Conservation (phyloP, 352 stramenopile genomes). For the Globisporangium orthogonon region DNA sequence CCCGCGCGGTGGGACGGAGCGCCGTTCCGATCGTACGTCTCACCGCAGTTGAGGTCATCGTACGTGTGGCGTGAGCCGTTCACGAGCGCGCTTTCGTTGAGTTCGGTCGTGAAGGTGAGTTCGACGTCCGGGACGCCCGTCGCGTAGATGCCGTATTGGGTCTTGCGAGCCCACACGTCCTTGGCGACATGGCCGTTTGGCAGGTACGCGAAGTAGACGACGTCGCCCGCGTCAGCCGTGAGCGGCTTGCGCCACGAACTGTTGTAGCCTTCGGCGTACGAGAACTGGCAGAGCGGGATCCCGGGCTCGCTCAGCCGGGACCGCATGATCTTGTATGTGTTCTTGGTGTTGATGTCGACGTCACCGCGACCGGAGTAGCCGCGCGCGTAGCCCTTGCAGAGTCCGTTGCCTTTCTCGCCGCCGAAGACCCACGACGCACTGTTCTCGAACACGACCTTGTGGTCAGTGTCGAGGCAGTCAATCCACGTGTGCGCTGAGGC, state of each 20-base stretch:
- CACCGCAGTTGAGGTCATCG: slow-evolving; percentile 32
- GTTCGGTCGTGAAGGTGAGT: slow-evolving; percentile 24
- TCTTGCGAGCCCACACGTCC: slow-evolving; percentile 14
- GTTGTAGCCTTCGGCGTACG: neutral
- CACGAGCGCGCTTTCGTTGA: slow-evolving; percentile 17
- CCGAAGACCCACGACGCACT: slow-evolving; percentile 22
- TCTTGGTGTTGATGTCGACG: slow-evolving; percentile 15
- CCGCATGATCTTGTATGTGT: slow-evolving; percentile 21
- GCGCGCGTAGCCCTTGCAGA: slow-evolving; percentile 30
- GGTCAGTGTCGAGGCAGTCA: slow-evolving; percentile 31
- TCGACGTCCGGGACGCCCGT: slow-evolving; percentile 14
- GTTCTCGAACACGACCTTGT: slow-evolving; percentile 23
- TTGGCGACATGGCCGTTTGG: slow-evolving; percentile 47
- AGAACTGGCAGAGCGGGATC: slow-evolving; percentile 8
- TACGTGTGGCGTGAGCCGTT: slow-evolving; percentile 17
- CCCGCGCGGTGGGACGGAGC: slow-evolving; percentile 15
- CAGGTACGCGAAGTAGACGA: slow-evolving; percentile 47
- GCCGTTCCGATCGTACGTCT: slow-evolving; percentile 5
- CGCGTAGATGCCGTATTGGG: slow-evolving; percentile 30
- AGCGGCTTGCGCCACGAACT: slow-evolving; percentile 5
- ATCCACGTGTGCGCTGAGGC: slow-evolving; percentile 21
- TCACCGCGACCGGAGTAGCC: slow-evolving; percentile 23
- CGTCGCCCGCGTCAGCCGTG: slow-evolving; percentile 4
- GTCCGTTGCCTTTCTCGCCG: slow-evolving; percentile 17
- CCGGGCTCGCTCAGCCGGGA: neutral